Evolutionary conservation across 768 basidiomycete species (phyloP).

Genomic region (Polyporus arcularius): DNA sequence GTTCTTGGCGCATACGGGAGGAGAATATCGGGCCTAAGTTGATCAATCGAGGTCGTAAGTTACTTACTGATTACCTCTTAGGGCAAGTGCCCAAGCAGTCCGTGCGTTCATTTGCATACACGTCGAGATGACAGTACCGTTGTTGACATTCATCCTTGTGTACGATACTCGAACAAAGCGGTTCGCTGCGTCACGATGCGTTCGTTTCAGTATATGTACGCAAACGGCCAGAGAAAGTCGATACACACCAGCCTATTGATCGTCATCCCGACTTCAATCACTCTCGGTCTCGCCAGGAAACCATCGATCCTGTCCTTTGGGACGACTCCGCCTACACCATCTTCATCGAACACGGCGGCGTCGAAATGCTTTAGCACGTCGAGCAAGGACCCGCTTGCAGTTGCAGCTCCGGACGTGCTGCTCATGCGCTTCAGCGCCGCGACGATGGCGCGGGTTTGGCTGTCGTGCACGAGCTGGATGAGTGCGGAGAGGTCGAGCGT

Average conservation of each 20-base stretch:
- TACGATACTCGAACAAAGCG: too few relatives aligned
- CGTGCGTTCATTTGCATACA: too few relatives aligned
- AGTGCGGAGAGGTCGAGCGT: slow-evolving; percentile 20
- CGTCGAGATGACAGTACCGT: too few relatives aligned
- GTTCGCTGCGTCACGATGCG: too few relatives aligned
- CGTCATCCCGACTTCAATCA: slow-evolving; percentile 19
- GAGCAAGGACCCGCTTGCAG: background rate
- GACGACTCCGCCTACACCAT: slow-evolving; percentile 11
- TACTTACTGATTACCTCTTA: too few relatives aligned
- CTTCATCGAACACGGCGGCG: background rate
- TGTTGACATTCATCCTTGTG: too few relatives aligned
- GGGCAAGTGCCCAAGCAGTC: too few relatives aligned
- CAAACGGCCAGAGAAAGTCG: too few relatives aligned
- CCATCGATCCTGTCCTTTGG: slow-evolving; percentile 12
- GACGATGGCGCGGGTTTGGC: slow-evolving; percentile 21
- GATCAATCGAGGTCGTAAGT: too few relatives aligned
- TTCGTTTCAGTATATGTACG: too few relatives aligned
- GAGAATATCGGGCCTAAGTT: too few relatives aligned
- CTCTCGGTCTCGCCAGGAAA: slow-evolving; percentile 17
- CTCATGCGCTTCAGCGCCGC: slow-evolving; percentile 4
- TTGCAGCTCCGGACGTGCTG: background rate
- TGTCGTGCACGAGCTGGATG: slow-evolving; percentile 16
- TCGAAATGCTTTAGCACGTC: background rate
- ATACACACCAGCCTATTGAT: slow-evolving; percentile 18
- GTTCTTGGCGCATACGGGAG: too few relatives aligned